These are phyloP conservation scores for Dichotomopilus funicola DNA, from an alignment of 2,329 filamentous ascomycete species.

Conservation along the genomic window DNA sequence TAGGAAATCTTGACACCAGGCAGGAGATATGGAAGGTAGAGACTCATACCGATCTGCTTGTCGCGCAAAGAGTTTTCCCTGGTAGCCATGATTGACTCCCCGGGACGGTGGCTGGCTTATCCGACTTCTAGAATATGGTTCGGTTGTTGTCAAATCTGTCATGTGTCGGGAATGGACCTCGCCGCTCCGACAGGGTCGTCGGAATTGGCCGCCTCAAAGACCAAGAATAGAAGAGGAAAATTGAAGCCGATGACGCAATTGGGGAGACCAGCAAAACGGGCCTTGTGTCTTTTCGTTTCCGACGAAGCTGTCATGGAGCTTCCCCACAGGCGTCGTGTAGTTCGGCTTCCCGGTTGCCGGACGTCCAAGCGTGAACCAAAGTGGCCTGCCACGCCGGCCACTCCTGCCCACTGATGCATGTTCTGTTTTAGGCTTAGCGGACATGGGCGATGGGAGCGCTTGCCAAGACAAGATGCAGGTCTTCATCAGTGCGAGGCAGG, in stretches of 20 bases:
- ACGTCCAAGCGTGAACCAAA: too few species aligned
- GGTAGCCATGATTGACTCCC: constrained; percentile 36
- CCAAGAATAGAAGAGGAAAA: too few species aligned
- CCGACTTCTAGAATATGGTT: background rate
- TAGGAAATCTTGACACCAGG: background rate
- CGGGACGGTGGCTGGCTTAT: background rate
- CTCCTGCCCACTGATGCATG: too few species aligned
- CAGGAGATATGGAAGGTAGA: background rate
- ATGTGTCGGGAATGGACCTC: too few species aligned
- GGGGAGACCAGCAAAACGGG: too few species aligned
- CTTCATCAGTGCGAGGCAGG: background rate
- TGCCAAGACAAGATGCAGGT: background rate
- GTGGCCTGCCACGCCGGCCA: too few species aligned
- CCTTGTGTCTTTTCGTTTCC: too few species aligned
- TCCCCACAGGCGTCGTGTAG: constrained; percentile 14
- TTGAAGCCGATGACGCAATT: too few species aligned
- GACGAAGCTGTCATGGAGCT: constrained; percentile 3
- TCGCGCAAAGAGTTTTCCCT: constrained; percentile 43
- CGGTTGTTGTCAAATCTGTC: background rate
- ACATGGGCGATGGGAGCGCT: background rate
- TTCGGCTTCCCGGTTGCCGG: too few species aligned
- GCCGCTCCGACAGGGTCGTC: too few species aligned
- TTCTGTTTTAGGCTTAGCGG: constrained; percentile 6
- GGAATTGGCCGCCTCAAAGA: too few species aligned
- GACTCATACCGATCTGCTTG: constrained; percentile 41